Evolutionary conservation across 2,329 filamentous ascomycete genomes (phyloP).

Genomic region (Graphiopsis chlorocephala): DNA sequence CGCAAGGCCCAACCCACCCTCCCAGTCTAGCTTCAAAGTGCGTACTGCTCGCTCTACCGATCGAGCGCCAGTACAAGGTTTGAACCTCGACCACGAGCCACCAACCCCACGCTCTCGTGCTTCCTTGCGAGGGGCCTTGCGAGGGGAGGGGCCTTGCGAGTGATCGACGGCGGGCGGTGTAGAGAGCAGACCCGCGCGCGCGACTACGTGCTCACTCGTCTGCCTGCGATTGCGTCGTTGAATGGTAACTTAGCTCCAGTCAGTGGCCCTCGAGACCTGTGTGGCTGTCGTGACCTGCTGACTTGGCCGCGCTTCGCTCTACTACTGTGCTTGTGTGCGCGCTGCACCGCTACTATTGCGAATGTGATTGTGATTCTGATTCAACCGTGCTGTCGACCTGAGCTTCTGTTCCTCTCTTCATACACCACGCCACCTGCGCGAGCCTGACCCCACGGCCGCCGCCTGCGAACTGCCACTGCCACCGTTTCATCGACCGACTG

Average conservation of each 20-base stretch:
- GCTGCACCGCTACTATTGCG: not conserved
- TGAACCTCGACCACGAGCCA: too few relatives aligned
- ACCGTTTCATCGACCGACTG: not conserved
- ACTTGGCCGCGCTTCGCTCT: conserved; percentile 3
- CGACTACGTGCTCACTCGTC: not conserved
- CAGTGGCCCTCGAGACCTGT: not conserved
- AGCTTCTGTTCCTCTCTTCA: not conserved
- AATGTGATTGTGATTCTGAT: not conserved
- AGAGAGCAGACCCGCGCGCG: not conserved
- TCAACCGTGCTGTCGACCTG: not conserved
- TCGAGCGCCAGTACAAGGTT: too few relatives aligned
- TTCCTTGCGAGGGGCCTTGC: not conserved
- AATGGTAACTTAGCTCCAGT: too few relatives aligned
- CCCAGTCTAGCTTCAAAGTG: too few relatives aligned
- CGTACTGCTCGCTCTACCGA: too few relatives aligned
- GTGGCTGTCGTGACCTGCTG: not conserved
- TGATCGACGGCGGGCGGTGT: conserved; percentile 6
- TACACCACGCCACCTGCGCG: not conserved
- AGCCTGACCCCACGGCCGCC: not conserved
- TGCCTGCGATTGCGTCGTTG: not conserved
- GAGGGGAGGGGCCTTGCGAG: not conserved
- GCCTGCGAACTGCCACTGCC: not conserved
- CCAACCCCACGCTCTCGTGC: conserved; percentile 4
- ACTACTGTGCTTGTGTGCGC: not conserved
- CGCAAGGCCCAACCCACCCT: too few relatives aligned